Percentiles rank a stretch among this genome's conserved stretches.
Conservation (phyloP, 2,329 filamentous ascomycete species). For the Thelonectria rubi region DNA sequence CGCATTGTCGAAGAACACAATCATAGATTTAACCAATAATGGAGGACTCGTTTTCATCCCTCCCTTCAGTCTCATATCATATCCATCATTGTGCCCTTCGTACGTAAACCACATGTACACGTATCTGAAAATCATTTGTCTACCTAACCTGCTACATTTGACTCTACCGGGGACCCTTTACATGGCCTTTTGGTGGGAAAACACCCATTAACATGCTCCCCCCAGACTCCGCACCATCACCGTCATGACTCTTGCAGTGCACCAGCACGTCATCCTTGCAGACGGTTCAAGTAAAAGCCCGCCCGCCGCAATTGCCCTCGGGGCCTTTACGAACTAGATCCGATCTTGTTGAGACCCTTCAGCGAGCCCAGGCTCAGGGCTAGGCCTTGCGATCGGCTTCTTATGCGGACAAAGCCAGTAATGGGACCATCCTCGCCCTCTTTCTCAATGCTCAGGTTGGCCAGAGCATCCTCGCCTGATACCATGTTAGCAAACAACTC, state of each 20-base stretch:
- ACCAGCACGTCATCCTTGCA: constrained; percentile 30
- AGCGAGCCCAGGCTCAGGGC: constrained; percentile 92
- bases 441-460: constrained; percentile 97
- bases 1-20: constrained; percentile 2
- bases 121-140: constrained; percentile 40
- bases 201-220: constrained; percentile 47
- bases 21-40: constrained; percentile 19
- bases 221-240: constrained; percentile 44
- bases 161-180: constrained; percentile 43
- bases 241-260: constrained; percentile 42
- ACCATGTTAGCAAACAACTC: constrained; percentile 35
- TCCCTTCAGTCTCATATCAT: background rate
- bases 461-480: constrained; percentile 96
- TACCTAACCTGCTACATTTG: constrained; percentile 45
- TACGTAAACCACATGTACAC: constrained; percentile 32
- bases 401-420: constrained; percentile 96
- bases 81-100: constrained; percentile 4
- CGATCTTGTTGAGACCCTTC: constrained; percentile 91
- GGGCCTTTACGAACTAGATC: constrained; percentile 47
- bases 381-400: constrained; percentile 94
- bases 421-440: constrained; percentile 95
- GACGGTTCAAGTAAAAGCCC: constrained; percentile 23
- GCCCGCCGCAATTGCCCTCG: constrained; percentile 19
- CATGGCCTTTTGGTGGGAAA: constrained; percentile 46
- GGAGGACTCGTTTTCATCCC: background rate